Evolutionary conservation across 768 basidiomycete species (phyloP).

Genomic region (Lentinula lateritia): DNA sequence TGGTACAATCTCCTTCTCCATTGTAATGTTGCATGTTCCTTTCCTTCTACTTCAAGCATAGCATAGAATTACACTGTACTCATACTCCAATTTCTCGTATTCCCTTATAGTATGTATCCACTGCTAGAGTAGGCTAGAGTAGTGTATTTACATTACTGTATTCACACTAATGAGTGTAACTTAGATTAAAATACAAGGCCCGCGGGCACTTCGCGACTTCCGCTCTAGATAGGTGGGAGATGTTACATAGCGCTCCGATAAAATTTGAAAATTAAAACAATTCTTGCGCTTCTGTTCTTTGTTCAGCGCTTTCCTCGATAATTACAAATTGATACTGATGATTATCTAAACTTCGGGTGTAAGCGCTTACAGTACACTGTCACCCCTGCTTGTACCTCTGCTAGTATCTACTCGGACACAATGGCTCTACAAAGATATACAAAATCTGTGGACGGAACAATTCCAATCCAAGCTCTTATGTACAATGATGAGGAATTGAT

Average conservation of each 20-base stretch:
- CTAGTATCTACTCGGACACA: neutral
- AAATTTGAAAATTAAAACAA: too few species aligned
- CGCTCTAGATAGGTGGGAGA: too few species aligned
- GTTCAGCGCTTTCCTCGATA: too few species aligned
- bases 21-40: neutral
- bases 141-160: neutral
- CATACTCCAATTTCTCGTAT: neutral
- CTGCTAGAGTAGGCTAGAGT: neutral
- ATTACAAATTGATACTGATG: too few species aligned
- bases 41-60: neutral
- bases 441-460: slow-evolving; percentile 62
- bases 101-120: neutral
- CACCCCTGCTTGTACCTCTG: too few species aligned
- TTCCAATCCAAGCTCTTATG: slow-evolving; percentile 70
- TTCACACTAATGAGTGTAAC: neutral
- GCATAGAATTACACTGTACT: neutral
- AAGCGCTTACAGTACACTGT: too few species aligned
- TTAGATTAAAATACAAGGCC: too few species aligned
- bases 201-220: too few species aligned
- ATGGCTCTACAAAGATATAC: slow-evolving; percentile 58
- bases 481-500: slow-evolving; percentile 79
- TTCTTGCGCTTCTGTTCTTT: too few species aligned
- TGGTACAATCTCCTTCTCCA: neutral
- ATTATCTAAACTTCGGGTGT: too few species aligned
- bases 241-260: too few species aligned